Base-by-base conservation (phyloP, 2,329 filamentous ascomycete genomes). In the Calonectria montana region DNA sequence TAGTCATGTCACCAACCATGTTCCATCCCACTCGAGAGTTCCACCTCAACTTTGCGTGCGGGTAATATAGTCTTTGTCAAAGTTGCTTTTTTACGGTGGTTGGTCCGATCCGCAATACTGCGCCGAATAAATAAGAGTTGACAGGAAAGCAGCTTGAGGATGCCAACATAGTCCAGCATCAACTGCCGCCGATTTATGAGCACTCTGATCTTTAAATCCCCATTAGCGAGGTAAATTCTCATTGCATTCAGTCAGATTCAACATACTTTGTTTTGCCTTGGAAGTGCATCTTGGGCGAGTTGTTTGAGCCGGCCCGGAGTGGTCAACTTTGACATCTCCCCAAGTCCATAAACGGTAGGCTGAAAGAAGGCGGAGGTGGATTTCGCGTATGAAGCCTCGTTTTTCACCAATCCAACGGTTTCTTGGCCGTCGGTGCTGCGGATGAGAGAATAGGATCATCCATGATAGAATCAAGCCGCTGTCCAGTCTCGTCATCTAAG, bases 351-450 rank as follows among this genome's bases (percentile, higher is more conserved):
- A 15, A 59, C 39, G 15, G 35, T 16, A 37, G 35, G 31, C n/a
- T 21, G 15, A 13, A 15, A 18, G 15, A 15, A 18, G 15, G n/a
- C n/a, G 13, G 31, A 4, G 8, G 3, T 8, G 8, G 27, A 35
- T 16, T 48, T 23, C 18, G 31, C 4, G 13, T 4, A 15, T 15
- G 31, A 12, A 15, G 15, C 45, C 35, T 27, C 47, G 21, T 13
- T 10, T 65, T 61, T 84, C 78, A 86, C 84, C 84, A 86, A 66
- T 86, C 84, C 57, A 86, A 57, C 3, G 80, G 79, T 68, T 83
- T 82, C 73, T 78, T 82, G 9, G 78, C 71, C 53, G 77, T 73
- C 41, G 78, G 74, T 8, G 72, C 74, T 53, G 74, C 70, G 41
- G 75, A 76, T 21, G 76, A 74, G 31, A 73, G 69, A 47, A 76